Evolutionary conservation across 352 stramenopile genomes (phyloP).

Genomic region (Porosira glacialis): DNA sequence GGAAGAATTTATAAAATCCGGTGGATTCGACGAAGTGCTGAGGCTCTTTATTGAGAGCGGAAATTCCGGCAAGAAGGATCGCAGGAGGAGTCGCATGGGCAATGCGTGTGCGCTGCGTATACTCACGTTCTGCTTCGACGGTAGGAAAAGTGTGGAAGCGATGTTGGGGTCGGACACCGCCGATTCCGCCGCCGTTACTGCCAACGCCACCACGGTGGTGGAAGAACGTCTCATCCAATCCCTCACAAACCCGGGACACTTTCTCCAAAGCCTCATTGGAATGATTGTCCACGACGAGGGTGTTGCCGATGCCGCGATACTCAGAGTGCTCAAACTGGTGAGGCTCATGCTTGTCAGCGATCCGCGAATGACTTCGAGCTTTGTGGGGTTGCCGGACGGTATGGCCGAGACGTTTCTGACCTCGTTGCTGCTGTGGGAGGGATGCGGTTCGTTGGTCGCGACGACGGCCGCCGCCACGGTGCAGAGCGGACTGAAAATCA

Average conservation of each 20-base stretch:
- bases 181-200: conserved; percentile 30
- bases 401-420: conserved; percentile 78
- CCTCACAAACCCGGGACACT: too few relatives aligned
- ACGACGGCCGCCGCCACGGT: conserved; percentile 20
- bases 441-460: conserved; percentile 11
- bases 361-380: conserved; percentile 50
- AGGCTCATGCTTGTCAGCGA: conserved; percentile 62
- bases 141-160: conserved; percentile 12
- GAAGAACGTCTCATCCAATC: too few relatives aligned
- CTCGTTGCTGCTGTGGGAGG: conserved; percentile 74
- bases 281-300: conserved; percentile 67
- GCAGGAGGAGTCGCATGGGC: conserved; percentile 66
- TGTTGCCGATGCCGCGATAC: conserved; percentile 68
- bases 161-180: conserved; percentile 53
- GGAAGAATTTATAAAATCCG: conserved; percentile 70
- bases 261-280: conserved; percentile 65
- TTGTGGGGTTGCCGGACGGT: conserved; percentile 58
- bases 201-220: neutral
- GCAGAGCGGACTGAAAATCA: conserved; percentile 54
- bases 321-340: conserved; percentile 71
- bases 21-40: conserved; percentile 77
- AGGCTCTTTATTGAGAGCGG: conserved; percentile 69
- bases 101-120: conserved; percentile 78
- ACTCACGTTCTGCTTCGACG: conserved; percentile 72
- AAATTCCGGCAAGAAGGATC: conserved; percentile 38